Evolutionary conservation across 345 rosid genomes (phyloP), one percentile per base, ranked within the genome.

Genomic region (Acer negundo): DNA sequence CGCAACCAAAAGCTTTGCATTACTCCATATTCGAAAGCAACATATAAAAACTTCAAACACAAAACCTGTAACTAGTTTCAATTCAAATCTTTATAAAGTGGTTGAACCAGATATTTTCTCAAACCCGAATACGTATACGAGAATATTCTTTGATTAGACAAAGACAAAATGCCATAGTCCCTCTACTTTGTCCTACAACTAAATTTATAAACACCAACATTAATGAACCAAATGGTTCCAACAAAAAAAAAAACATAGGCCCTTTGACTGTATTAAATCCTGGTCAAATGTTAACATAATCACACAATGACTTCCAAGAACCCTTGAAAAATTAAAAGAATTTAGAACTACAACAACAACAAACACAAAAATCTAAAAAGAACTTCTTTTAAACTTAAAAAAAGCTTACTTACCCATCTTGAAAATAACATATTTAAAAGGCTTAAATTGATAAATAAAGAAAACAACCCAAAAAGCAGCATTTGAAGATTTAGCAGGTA

Each of bases 201-300:
- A 46, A 73, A 47, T 42, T 1, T 35, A 70, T 17, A 53, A 10
- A 7, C 17, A 4, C 74, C 55, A 77, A 59, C 75, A 74, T 65
- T 69, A 79, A 73, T 79, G 75, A 82, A 72, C 80, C 49, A 35
- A 66, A 80, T 69, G 74, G 70, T 62, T 82, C 76, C 85, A 35
- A 26, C 0, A 4, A 31, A 31, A 63, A 79, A 78, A 42, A 15
- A 24, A 23, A 26, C 7, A 42, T 56, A 55, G 78, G 76, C 64
- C 83, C 44, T 59, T 70, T 53, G 68, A 71, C 35, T 64, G 80
- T 70, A 75, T 79, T 71, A 53, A 40, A 9, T 47, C 42, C 11
- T 12, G 20, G 55, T 70, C 67, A 74, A 47, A 19, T 10, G 3
- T 53, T 22, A 15, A 61, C 40, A 61, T 42, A 63, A 74, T 62